Base-by-base conservation (phyloP, 73 alveolate genomes). In the Loxodes magnus region DNA sequence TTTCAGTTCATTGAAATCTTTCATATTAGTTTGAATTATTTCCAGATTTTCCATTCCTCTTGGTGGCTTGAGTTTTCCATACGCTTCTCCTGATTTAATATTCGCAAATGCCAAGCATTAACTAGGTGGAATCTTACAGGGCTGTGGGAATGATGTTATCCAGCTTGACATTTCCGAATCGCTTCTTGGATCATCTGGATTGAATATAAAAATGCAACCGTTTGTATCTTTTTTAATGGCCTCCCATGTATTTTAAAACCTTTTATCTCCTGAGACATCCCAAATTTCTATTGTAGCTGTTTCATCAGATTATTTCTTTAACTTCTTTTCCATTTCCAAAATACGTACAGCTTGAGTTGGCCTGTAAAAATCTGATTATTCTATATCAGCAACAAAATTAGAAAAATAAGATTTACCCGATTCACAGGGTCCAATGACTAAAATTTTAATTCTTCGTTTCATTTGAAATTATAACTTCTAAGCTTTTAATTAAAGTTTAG, bases 271-370 rank as follows among this genome's bases (percentile, higher is more conserved):
- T n/a, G 43, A 25, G 39, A 37, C 22, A 24, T 46, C 59, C 59
- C 59, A 46, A 9, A 46, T 37, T 23, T 46, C 59, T n/a, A 46
- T 46, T 22, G 7, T 24, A 46, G 59, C n/a, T n/a, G 59, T 10
- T 10, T 46, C 59, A 16, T 29, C 53, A 25, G 35, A 37, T 21
- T 12, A 20, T 2, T 41, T 14, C 22, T 24, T 46, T 7, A 41
- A 41, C 52, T 10, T 24, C 39, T 24, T 46, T 46, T 46, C 59
- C 34, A 46, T 9, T 46, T 46, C 59, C n/a, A 46, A 24, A 22
- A 46, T 46, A 5, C 59, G 59, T n/a, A 46, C 59, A 10, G 43
- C 59, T 0, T 37, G n/a, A 10, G 59, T 46, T 1, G 59, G 59
- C 3, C 27, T 37, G 17, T 46, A 46, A 24, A 12, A n/a, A 25